phyloP scores from a whole-genome alignment of 2,329 filamentous ascomycete genomes.

The Scytalidium lignicola region DNA sequence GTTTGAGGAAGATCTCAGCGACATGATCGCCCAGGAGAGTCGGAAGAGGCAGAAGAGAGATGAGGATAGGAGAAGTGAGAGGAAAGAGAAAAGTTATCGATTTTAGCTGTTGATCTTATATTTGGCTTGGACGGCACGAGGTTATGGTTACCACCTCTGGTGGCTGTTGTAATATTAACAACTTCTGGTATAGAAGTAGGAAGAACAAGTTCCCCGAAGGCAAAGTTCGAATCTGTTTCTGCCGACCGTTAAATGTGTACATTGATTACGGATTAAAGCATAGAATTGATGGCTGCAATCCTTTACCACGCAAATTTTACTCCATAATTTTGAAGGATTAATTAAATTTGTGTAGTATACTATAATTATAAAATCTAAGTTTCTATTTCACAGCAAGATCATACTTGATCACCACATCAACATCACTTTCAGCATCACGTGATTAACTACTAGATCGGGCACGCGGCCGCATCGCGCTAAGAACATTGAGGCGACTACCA shows the following conservation, averaged over 20 bases:
- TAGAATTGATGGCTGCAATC: no score
- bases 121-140: background rate
- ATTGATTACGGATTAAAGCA: no score
- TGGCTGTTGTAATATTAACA: conserved; percentile 11
- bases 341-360: no score
- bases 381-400: no score
- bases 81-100: conserved; percentile 29
- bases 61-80: conserved; percentile 68
- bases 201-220: background rate
- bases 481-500: background rate
- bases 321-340: no score
- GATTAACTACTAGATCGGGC: background rate
- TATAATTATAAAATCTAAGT: no score
- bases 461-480: background rate
- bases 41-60: conserved; percentile 87
- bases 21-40: conserved; percentile 93
- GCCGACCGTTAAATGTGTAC: no score
- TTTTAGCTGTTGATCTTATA: conserved; percentile 14
- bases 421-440: background rate
- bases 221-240: background rate
- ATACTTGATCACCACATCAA: no score
- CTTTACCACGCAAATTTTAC: no score
- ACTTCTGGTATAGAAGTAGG: background rate
- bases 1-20: conserved; percentile 83
- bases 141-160: background rate